Percentiles rank a stretch among this genome's conserved stretches.
phyloP scores from a whole-genome alignment of 495 filamentous ascomycete genomes.

The Pseudoneurospora amorphoporcata region DNA sequence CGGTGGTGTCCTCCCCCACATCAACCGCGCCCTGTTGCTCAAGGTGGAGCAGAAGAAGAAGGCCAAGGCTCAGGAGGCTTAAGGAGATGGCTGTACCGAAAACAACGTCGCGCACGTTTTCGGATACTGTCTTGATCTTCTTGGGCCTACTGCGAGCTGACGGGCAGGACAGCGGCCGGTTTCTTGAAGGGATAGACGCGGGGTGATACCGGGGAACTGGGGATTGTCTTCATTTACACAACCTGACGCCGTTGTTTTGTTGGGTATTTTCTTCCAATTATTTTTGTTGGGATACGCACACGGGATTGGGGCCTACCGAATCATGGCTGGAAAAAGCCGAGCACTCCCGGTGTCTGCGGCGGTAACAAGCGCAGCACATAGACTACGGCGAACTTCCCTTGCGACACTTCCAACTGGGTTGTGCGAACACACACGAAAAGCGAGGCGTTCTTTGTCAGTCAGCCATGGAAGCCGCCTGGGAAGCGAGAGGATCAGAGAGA shows the following conservation, averaged over 20 bases:
- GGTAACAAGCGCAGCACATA: background rate
- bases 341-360: background rate
- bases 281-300: background rate
- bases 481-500: background rate
- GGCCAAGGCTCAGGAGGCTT: conserved; percentile 56
- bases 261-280: background rate
- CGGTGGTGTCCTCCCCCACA: conserved; percentile 95
- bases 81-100: conserved; percentile 6
- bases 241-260: background rate
- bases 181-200: background rate
- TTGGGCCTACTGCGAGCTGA: background rate
- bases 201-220: background rate
- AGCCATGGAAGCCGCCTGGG: background rate
- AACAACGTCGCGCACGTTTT: background rate
- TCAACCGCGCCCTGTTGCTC: conserved; percentile 92
- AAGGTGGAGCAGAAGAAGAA: conserved; percentile 99
- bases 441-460: background rate
- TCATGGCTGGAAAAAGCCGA: background rate
- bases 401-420: background rate
- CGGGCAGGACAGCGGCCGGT: background rate
- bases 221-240: background rate
- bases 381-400: background rate
- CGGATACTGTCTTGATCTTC: background rate
- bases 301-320: background rate
- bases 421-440: background rate